phyloP scores from a whole-genome alignment of 2,329 filamentous ascomycete genomes.

The Pezicula radicicola region DNA sequence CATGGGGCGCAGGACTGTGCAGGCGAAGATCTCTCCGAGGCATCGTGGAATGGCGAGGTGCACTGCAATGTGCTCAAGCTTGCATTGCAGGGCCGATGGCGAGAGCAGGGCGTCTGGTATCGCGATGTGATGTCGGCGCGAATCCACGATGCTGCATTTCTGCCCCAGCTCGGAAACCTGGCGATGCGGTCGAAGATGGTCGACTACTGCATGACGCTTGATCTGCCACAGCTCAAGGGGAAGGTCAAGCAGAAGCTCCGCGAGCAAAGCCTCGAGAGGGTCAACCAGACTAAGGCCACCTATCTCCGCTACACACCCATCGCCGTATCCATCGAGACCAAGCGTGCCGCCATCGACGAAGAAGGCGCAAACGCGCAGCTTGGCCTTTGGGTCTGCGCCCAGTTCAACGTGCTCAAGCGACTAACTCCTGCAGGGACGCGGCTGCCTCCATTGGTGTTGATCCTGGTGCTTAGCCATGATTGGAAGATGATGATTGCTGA shows the following conservation, averaged over 20 bases:
- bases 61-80: no score
- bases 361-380: not conserved
- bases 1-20: no score
- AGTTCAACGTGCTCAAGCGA: not conserved
- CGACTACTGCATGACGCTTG: not conserved
- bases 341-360: not conserved
- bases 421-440: not conserved
- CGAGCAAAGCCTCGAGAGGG: not conserved
- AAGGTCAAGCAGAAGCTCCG: not conserved
- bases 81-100: no score
- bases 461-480: not conserved
- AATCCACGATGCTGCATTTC: no score
- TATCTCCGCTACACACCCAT: not conserved
- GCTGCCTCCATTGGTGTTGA: not conserved
- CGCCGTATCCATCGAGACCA: not conserved
- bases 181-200: not conserved
- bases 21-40: no score
- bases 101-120: no score
- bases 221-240: not conserved
- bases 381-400: not conserved
- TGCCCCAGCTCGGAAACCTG: no score
- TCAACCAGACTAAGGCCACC: not conserved
- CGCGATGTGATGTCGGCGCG: no score
- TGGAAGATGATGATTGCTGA: not conserved
- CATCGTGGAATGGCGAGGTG: no score